Conservation (phyloP, 495 filamentous ascomycete species). For the Penicillium waksmanii region DNA sequence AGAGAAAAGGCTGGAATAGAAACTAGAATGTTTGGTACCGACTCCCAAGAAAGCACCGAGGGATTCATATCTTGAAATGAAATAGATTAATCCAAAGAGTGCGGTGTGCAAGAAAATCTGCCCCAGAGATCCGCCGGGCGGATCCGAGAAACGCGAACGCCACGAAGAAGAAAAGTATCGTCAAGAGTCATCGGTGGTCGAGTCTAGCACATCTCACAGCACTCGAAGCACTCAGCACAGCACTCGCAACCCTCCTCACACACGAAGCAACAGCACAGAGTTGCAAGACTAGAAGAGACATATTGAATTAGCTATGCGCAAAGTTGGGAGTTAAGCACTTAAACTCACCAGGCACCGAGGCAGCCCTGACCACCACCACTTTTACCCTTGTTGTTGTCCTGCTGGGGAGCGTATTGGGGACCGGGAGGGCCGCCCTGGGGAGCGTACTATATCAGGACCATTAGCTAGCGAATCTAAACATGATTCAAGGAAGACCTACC, state of each 20-base stretch:
- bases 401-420: conserved; percentile 28
- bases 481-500: conserved; percentile 14
- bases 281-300: conserved; percentile 55
- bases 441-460: too few species aligned
- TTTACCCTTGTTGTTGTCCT: conserved; percentile 44
- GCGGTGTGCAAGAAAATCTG: conserved; percentile 10
- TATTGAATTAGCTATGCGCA: conserved; percentile 16
- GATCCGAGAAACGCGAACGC: conserved; percentile 25
- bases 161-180: conserved; percentile 26
- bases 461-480: background rate
- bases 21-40: background rate
- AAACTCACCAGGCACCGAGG: conserved; percentile 60
- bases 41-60: background rate
- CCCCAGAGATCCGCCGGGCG: conserved; percentile 10
- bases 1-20: background rate
- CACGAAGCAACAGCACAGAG: conserved; percentile 77
- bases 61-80: background rate
- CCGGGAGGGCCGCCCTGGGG: conserved; percentile 7
- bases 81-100: conserved; percentile 7
- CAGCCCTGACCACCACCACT: conserved; percentile 59
- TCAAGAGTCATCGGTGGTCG: conserved; percentile 11
- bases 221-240: conserved; percentile 72
- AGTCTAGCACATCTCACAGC: conserved; percentile 58
- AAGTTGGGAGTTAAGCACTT: background rate
- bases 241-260: conserved; percentile 80